Evolutionary conservation across 1,284 basidiomycete species (phyloP).

Genomic region (Puccinia coronata): DNA sequence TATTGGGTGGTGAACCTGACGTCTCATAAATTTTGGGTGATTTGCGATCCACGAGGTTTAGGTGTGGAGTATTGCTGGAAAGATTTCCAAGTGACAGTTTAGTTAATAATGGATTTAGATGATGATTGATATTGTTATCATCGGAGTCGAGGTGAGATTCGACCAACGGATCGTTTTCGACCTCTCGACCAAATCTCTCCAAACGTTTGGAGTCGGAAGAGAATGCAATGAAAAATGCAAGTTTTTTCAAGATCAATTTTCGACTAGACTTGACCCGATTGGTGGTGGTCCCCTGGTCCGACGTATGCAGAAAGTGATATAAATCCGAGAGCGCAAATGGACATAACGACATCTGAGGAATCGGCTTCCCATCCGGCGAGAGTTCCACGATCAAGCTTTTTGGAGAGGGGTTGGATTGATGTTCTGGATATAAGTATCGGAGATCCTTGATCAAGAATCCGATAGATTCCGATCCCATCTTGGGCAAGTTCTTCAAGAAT

Average conservation of each 20-base stretch:
- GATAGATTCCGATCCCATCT: neutral
- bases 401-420: neutral
- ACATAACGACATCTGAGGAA: neutral
- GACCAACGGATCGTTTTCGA: neutral
- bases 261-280: neutral
- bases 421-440: neutral
- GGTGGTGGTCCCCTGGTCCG: neutral
- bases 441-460: conserved; percentile 7
- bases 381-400: neutral
- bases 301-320: neutral
- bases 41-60: neutral
- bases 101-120: too few relatives aligned
- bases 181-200: neutral
- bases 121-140: too few relatives aligned
- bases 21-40: neutral
- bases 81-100: neutral
- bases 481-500: neutral
- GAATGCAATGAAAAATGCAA: neutral
- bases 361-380: neutral
- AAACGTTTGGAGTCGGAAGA: neutral
- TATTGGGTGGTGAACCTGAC: neutral
- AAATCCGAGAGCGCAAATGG: neutral
- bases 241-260: neutral
- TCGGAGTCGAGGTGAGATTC: neutral
- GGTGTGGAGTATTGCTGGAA: neutral